Evolutionary conservation across 2,329 filamentous ascomycete species (phyloP).

Genomic region (Epichloe sibirici): DNA sequence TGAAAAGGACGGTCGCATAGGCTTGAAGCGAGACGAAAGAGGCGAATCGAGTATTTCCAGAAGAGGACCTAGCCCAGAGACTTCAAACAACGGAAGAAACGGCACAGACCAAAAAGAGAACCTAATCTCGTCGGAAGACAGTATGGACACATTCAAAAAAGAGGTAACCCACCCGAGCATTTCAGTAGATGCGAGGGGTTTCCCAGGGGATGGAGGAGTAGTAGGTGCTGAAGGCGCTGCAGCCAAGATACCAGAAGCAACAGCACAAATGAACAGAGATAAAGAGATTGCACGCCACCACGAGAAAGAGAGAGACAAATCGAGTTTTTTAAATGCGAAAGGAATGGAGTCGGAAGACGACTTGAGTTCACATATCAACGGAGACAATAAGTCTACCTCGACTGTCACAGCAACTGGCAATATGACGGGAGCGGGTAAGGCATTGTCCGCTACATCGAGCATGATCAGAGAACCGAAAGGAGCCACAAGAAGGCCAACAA

Average conservation of each 20-base stretch:
- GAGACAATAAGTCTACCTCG: not conserved
- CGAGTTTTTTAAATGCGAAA: not conserved
- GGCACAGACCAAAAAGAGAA: slow-evolving; percentile 27
- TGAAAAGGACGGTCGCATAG: slow-evolving; percentile 50
- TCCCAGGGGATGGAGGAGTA: not conserved
- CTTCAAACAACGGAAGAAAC: slow-evolving; percentile 15
- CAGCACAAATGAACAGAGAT: not conserved
- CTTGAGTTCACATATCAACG: not conserved
- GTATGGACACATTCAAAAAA: slow-evolving; percentile 2
- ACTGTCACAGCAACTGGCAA: not conserved
- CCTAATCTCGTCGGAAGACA: slow-evolving; percentile 16
- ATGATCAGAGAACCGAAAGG: not conserved
- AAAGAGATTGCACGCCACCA: not conserved
- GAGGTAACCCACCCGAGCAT: not conserved
- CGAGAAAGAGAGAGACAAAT: not conserved
- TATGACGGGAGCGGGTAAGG: not conserved
- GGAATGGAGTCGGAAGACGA: not conserved
- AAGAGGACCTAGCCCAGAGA: slow-evolving; percentile 24
- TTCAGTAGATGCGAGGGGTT: not conserved
- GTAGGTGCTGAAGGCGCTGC: not conserved
- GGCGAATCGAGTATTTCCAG: slow-evolving; percentile 26
- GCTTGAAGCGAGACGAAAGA: slow-evolving; percentile 31
- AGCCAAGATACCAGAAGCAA: not conserved
- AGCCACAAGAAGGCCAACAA: not conserved
- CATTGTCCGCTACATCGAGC: not conserved